Conservation (phyloP, 768 basidiomycete genomes). For the Pleurotus ostreatus region DNA sequence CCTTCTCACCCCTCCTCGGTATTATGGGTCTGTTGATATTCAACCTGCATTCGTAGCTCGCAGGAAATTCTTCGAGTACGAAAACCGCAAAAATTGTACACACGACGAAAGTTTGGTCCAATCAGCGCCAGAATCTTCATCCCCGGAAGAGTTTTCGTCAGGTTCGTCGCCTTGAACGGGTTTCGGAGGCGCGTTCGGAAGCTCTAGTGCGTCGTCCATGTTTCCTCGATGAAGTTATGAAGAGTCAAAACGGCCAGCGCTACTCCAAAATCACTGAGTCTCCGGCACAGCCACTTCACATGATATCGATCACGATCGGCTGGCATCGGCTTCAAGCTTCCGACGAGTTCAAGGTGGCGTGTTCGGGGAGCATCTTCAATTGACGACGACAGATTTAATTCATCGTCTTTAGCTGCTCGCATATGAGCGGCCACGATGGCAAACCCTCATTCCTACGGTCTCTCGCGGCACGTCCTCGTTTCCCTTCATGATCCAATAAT, state of each 20-base stretch:
- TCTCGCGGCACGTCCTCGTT: constrained; percentile 33
- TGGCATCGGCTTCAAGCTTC: too few relatives aligned
- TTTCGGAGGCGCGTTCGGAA: constrained; percentile 27
- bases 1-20: constrained; percentile 96
- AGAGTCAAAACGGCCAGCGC: not conserved
- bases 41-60: constrained; percentile 24
- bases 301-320: too few relatives aligned
- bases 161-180: constrained; percentile 38
- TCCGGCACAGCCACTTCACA: too few relatives aligned
- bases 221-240: not conserved
- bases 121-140: constrained; percentile 73
- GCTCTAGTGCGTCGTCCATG: constrained; percentile 66
- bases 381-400: too few relatives aligned
- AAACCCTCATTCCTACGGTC: constrained; percentile 45
- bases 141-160: constrained; percentile 50
- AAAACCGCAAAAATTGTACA: constrained; percentile 13
- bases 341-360: too few relatives aligned
- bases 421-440: constrained; percentile 7
- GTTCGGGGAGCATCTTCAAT: too few relatives aligned
- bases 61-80: constrained; percentile 6
- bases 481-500: not conserved
- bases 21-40: constrained; percentile 61
- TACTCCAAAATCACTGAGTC: not conserved
- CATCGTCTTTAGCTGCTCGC: constrained; percentile 3
- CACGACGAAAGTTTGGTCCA: constrained; percentile 74